Conservation (phyloP, 192 early-diverging fungal species). For the Podila minutissima region DNA sequence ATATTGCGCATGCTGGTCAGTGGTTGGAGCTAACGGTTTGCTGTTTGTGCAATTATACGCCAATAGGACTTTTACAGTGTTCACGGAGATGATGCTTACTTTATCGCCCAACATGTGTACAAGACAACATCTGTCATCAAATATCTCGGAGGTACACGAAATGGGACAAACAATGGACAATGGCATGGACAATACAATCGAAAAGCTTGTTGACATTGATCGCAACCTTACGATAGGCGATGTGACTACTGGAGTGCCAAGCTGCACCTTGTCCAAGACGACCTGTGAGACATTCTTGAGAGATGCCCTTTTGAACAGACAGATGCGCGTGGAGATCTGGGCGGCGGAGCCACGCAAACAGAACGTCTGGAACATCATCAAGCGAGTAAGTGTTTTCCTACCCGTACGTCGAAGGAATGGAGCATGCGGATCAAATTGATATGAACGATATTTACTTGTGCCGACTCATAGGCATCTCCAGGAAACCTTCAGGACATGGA, state of each 20-base stretch:
- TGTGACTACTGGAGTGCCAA: slow-evolving; percentile 69
- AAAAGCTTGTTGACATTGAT: background rate
- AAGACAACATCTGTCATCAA: slow-evolving; percentile 94
- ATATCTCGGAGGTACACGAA: slow-evolving; percentile 74
- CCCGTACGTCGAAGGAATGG: background rate
- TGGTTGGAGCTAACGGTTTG: background rate
- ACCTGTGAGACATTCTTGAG: slow-evolving; percentile 82
- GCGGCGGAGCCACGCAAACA: slow-evolving; percentile 54
- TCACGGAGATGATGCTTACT: slow-evolving; percentile 90
- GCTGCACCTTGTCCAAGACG: slow-evolving; percentile 81
- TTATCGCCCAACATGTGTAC: slow-evolving; percentile 86
- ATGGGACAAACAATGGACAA: background rate
- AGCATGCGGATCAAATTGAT: background rate
- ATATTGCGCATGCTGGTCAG: no score
- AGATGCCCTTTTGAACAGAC: slow-evolving; percentile 78
- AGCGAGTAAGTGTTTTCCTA: slow-evolving; percentile 21
- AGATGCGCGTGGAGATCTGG: slow-evolving; percentile 90
- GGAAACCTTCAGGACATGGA: slow-evolving; percentile 94
- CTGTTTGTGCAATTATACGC: background rate
- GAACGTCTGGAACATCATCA: slow-evolving; percentile 61
- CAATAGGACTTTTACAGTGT: slow-evolving; percentile 84
- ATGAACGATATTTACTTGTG: background rate
- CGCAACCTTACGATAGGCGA: slow-evolving; percentile 45
- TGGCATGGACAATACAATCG: background rate
- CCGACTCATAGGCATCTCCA: slow-evolving; percentile 82